Evolutionary conservation across 257 asterid species (phyloP).

Genomic region (Schizonepeta tenuifolia): DNA sequence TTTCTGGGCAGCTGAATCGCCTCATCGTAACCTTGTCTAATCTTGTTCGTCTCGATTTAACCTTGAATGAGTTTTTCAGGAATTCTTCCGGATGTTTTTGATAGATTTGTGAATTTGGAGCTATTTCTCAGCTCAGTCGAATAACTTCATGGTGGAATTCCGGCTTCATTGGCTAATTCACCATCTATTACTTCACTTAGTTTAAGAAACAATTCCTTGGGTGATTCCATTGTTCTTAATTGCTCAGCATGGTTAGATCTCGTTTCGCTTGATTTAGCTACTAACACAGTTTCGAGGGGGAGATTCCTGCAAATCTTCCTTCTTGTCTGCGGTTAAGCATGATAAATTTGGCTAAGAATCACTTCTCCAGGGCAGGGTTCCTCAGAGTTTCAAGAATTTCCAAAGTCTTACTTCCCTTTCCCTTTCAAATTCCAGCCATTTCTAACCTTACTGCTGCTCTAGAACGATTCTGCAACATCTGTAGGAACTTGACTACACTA

Average conservation of each 20-base stretch:
- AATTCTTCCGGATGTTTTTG: conserved; percentile 61
- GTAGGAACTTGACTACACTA: conserved; percentile 63
- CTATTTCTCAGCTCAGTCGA: conserved; percentile 73
- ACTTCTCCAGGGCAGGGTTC: conserved; percentile 66
- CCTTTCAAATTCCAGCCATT: conserved; percentile 65
- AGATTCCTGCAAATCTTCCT: conserved; percentile 64
- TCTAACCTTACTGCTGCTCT: conserved; percentile 59
- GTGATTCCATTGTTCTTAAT: conserved; percentile 57
- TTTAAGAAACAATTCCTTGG: conserved; percentile 74
- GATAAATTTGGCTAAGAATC: conserved; percentile 60
- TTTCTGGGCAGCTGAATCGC: conserved; percentile 57
- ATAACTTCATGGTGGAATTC: conserved; percentile 59
- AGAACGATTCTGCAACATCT: conserved; percentile 60
- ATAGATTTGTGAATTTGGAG: conserved; percentile 44
- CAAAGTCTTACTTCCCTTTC: conserved; percentile 61
- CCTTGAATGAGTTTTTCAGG: conserved; percentile 62
- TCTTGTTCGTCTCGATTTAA: conserved; percentile 61
- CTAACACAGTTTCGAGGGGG: conserved; percentile 62
- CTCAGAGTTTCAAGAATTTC: conserved; percentile 70
- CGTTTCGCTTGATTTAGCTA: conserved; percentile 68
- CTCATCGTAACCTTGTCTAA: conserved; percentile 65
- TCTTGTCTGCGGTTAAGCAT: conserved; percentile 51
- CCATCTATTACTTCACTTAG: conserved; percentile 46
- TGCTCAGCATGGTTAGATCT: conserved; percentile 77
- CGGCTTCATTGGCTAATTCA: conserved; percentile 67